Base-by-base conservation (phyloP, 257 asterid species). In the Jaltomata sinuosa region DNA sequence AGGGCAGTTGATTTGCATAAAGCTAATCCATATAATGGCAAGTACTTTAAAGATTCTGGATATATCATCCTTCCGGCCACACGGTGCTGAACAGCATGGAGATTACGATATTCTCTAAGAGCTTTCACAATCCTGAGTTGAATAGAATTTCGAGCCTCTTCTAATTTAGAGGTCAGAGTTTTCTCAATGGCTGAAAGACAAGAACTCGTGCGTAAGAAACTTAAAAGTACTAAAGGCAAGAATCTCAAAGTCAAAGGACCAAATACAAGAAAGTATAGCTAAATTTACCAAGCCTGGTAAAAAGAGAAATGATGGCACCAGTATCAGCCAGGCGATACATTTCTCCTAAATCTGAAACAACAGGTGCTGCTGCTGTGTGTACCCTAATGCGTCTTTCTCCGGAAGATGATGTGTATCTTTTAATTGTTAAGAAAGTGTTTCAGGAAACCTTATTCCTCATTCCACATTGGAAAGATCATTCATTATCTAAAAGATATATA, bases 351-450 rank as follows among this genome's bases (percentile, higher is more conserved):
- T 97, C 99, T 81, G 98, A 80, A 86, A 94, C 97, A 83, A 97
- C 99, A 64, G 98, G 99, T 89, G 96, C 99, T 50, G 98, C 98
- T 5, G 97, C 97, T 38, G 98, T 97, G 87, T 92, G 99, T 83
- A 97, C 99, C 88, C 99, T 94, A 81, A 97, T 97, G 82, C 98
- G 98, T 88, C 99, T 89, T 91, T 97, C 99, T 85, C 99, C 99
- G 68, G 94, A 93, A 83, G 99, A 97, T 62, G 99, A 97, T 82
- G 99, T 97, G 88, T 93, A 97, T 89, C 99, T 97, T 91, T 59
- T 85, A 86, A 82, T 81, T 31, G 92, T 93, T 89, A 92, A 92
- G 97, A 88, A 88, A 83, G 47, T 82, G 79, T 83, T 49, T 27
- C 45, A 77, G 82, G 82, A 77, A 49, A 77, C 27, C 29, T 10